Base-by-base conservation (phyloP, 441 rosid species). In the Arabidopsis lyrata region DNA sequence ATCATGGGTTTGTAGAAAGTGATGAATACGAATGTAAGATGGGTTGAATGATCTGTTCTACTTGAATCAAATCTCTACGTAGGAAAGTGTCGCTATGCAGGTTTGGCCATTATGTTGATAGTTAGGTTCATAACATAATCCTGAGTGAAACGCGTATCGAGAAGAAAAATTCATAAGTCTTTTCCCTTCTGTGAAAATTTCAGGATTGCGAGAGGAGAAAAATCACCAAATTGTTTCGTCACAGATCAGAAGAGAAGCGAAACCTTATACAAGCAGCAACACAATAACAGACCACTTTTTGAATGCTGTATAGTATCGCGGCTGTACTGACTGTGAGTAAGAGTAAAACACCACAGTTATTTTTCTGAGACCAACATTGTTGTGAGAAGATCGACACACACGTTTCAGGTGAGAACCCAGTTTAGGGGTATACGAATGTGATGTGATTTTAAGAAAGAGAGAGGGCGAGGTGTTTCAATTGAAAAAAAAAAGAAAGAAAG, bases 151-250 rank as follows among this genome's bases (percentile, higher is more conserved):
- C 49, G 10, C 32, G 1, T 29, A 42, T 62, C 36, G 42, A 29
- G 66, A 29, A 41, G 22, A 11, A 44, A 20, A 62, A 5, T 27
- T 27, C 4, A 15, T 1, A 27, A 41, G 44, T 5, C 29, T 34
- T 44, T 12, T 10, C 47, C 18, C 11, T 16, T 16, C 53, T 49
- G 27, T 48, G 56, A 53, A 56, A 41, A 36, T 70, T 48, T 68
- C 85, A 93, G 98, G 98, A 91, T 63, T 93, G 98, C 70, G 98
- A 93, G 83, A 89, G 98, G 80, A 84, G 98, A 78, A 78, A 83
- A 14, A 63, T 89, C 60, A 87, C 98, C 0, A 90, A 90, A 86
- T 68, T 88, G 80, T 91, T 82, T 70, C 93, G 81, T 50, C 98
- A 91, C 72, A 84, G 94, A 64, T 78, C 90, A 36, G 88, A 83